phyloP scores from a whole-genome alignment of 23 red algal genomes.

The Gracilaria caudata region DNA sequence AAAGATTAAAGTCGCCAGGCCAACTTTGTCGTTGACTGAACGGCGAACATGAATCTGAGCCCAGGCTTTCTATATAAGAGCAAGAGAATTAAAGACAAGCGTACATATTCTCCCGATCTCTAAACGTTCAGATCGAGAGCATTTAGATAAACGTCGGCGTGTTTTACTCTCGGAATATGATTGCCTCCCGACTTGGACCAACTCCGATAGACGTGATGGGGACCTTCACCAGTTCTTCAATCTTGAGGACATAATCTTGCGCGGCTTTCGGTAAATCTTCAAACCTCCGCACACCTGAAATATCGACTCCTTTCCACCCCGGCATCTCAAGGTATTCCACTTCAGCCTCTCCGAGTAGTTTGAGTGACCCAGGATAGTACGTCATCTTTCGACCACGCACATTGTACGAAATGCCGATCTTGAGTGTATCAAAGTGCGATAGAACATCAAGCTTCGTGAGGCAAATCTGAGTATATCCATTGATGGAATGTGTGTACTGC shows the following conservation, averaged over 20 bases:
- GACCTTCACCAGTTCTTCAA: conserved; percentile 80
- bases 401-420: conserved; percentile 81
- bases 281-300: conserved; percentile 63
- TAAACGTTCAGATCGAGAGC: background rate
- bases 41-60: background rate
- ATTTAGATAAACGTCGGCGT: background rate
- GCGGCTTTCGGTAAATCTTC: conserved; percentile 81
- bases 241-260: conserved; percentile 77
- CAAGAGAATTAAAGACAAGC: conserved; percentile 11
- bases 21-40: background rate
- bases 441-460: conserved; percentile 97
- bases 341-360: conserved; percentile 76
- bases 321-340: conserved; percentile 89
- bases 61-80: background rate
- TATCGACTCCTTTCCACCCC: conserved; percentile 91
- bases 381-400: conserved; percentile 66
- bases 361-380: conserved; percentile 81
- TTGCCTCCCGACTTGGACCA: conserved; percentile 83
- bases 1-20: background rate
- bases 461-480: conserved; percentile 85
- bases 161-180: conserved; percentile 69
- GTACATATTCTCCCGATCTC: background rate
- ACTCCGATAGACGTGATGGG: conserved; percentile 88
- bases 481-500: conserved; percentile 85
- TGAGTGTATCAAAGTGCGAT: conserved; percentile 83